phyloP scores from a whole-genome alignment of 1,284 basidiomycete genomes.

The Cryptococcus jaspeensis region DNA sequence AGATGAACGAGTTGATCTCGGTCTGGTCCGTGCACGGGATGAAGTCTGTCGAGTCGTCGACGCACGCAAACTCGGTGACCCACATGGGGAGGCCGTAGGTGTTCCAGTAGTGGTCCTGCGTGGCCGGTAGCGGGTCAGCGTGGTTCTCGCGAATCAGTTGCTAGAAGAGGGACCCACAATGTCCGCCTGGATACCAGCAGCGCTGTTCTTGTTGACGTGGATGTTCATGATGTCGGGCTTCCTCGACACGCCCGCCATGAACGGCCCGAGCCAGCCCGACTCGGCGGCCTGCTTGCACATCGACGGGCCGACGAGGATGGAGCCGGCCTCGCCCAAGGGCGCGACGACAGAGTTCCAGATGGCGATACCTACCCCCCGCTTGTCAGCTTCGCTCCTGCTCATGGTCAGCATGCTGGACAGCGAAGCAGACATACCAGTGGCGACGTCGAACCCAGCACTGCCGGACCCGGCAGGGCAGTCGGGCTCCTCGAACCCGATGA shows the following conservation, averaged over 20 bases:
- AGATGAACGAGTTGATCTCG: slow-evolving; percentile 47
- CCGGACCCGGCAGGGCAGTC: slow-evolving; percentile 41
- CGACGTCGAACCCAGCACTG: slow-evolving; percentile 31
- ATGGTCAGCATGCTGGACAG: not conserved
- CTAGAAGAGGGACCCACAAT: slow-evolving; percentile 18
- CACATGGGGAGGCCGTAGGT: slow-evolving; percentile 49
- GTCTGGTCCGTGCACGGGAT: slow-evolving; percentile 44
- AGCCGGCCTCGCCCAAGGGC: slow-evolving; percentile 36
- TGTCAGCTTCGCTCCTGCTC: not conserved
- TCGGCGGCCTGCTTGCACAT: slow-evolving; percentile 51
- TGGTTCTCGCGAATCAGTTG: not conserved
- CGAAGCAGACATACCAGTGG: slow-evolving; percentile 21
- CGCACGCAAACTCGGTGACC: slow-evolving; percentile 50
- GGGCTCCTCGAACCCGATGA: slow-evolving; percentile 51
- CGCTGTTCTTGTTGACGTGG: slow-evolving; percentile 50
- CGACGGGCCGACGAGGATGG: slow-evolving; percentile 41
- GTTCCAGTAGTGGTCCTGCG: slow-evolving; percentile 45
- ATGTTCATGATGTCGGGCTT: slow-evolving; percentile 45
- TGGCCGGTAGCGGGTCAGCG: not conserved
- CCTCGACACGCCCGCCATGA: slow-evolving; percentile 26
- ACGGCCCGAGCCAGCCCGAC: slow-evolving; percentile 33
- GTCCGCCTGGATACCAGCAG: slow-evolving; percentile 39
- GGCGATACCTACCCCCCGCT: slow-evolving; percentile 20
- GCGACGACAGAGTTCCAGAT: slow-evolving; percentile 46
- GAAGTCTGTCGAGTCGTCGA: slow-evolving; percentile 44